These are phyloP conservation scores for Dactylonectria macrodidyma DNA, from an alignment of 2,329 filamentous ascomycete genomes.

Conservation along the genomic window DNA sequence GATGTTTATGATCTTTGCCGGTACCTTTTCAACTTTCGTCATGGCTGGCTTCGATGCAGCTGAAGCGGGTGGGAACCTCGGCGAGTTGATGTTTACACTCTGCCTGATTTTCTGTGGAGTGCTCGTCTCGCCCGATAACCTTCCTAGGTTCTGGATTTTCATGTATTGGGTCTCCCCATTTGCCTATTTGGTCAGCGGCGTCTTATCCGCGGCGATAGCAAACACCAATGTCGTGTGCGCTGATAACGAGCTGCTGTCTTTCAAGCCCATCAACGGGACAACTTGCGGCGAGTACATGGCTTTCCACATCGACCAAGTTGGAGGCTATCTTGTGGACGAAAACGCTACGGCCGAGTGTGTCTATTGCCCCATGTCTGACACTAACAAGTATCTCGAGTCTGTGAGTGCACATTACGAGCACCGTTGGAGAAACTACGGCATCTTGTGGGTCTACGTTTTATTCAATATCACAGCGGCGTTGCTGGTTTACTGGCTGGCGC, in stretches of 20 bases:
- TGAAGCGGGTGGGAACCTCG: slow-evolving; percentile 76
- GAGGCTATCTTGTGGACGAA: slow-evolving; percentile 69
- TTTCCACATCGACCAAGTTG: slow-evolving; percentile 61
- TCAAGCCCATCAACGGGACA: slow-evolving; percentile 70
- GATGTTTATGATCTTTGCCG: slow-evolving; percentile 84
- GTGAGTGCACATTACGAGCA: slow-evolving; percentile 69
- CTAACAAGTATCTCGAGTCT: slow-evolving; percentile 65
- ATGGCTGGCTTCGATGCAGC: slow-evolving; percentile 78
- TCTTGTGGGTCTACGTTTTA: background rate
- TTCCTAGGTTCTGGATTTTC: slow-evolving; percentile 66
- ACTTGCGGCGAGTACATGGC: slow-evolving; percentile 74
- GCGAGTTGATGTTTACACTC: slow-evolving; percentile 75
- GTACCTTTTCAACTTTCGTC: slow-evolving; percentile 84
- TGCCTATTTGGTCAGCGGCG: slow-evolving; percentile 82
- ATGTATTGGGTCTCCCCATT: slow-evolving; percentile 83
- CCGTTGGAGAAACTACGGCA: slow-evolving; percentile 60
- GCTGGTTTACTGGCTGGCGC: background rate
- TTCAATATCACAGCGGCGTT: background rate
- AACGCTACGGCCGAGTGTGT: slow-evolving; percentile 64
- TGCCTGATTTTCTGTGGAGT: slow-evolving; percentile 59
- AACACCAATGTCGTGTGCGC: slow-evolving; percentile 65
- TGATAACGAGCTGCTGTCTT: slow-evolving; percentile 76
- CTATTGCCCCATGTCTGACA: slow-evolving; percentile 67
- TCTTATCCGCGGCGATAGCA: slow-evolving; percentile 78
- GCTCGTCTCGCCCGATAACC: slow-evolving; percentile 57